Conservation (phyloP, 192 early-diverging fungal species). For the Rhizophagus sp. region DNA sequence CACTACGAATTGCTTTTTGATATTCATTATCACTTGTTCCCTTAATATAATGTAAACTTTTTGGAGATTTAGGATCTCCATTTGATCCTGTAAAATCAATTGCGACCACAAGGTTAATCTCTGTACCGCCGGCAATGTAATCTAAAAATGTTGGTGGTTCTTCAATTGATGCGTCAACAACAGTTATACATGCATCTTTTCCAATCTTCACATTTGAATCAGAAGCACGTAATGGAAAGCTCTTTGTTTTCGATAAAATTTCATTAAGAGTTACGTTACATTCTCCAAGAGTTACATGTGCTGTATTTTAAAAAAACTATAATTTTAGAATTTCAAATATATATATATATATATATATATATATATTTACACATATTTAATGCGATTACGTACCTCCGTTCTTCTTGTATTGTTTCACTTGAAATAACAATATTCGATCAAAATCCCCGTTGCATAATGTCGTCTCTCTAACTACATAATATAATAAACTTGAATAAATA, state of each 20-base stretch:
- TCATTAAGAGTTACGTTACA: not conserved
- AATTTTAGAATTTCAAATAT: too few species aligned
- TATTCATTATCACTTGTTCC: constrained; percentile 46
- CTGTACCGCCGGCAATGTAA: constrained; percentile 51
- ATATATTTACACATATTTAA: not conserved
- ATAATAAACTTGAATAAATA: not conserved
- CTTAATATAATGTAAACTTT: constrained; percentile 49
- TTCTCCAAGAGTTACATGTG: not conserved
- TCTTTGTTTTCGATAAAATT: not conserved
- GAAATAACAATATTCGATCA: constrained; percentile 30
- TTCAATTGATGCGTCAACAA: not conserved
- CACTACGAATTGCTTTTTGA: constrained; percentile 49
- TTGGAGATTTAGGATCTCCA: constrained; percentile 49
- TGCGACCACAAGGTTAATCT: constrained; percentile 48
- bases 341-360: too few species aligned
- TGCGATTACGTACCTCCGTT: constrained; percentile 31
- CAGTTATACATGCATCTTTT: not conserved
- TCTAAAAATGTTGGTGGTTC: constrained; percentile 48
- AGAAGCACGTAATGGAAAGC: not conserved
- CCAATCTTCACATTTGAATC: not conserved
- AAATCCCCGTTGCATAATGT: constrained; percentile 39
- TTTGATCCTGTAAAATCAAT: constrained; percentile 61
- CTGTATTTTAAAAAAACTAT: not conserved
- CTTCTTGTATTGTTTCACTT: constrained; percentile 36
- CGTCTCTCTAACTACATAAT: constrained; percentile 18